These are phyloP conservation scores for Akebia trifoliata DNA, from an alignment of 164 flowering plant species.

Conservation along the genomic window DNA sequence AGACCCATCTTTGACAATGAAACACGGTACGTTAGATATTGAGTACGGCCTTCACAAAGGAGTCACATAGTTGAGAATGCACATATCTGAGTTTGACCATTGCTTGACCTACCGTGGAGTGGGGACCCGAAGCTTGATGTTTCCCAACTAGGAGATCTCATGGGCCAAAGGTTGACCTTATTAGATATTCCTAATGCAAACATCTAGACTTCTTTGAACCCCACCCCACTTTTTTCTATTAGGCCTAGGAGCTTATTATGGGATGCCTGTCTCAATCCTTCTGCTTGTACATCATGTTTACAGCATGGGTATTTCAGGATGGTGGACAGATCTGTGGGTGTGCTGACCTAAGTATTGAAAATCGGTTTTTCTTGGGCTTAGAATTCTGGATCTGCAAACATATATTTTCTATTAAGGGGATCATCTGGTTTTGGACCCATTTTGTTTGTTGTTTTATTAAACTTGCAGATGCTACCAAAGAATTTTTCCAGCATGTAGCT, in stretches of 20 bases:
- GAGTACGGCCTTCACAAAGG: not conserved
- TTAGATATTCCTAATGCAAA: not conserved
- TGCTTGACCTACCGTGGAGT: not conserved
- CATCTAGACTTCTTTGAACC: not conserved
- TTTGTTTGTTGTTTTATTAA: slow-evolving; percentile 2
- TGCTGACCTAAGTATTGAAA: not conserved
- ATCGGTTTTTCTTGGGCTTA: not conserved
- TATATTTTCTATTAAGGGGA: not conserved
- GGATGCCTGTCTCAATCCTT: no score
- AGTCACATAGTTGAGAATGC: not conserved
- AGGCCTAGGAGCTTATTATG: no score
- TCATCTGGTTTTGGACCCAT: not conserved
- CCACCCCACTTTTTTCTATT: no score
- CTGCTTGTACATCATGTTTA: no score
- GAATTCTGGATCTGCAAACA: not conserved
- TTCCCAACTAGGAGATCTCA: not conserved
- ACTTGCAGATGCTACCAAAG: slow-evolving; percentile 67
- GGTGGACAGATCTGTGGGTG: not conserved
- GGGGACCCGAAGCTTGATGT: not conserved
- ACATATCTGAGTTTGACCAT: not conserved
- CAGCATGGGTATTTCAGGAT: not conserved
- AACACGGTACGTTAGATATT: slow-evolving; percentile 54
- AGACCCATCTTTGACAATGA: slow-evolving; percentile 82
- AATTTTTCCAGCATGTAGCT: slow-evolving; percentile 49
- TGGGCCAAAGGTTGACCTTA: not conserved